Conservation (phyloP, 2,329 filamentous ascomycete genomes). For the Mariannaea sp. region DNA sequence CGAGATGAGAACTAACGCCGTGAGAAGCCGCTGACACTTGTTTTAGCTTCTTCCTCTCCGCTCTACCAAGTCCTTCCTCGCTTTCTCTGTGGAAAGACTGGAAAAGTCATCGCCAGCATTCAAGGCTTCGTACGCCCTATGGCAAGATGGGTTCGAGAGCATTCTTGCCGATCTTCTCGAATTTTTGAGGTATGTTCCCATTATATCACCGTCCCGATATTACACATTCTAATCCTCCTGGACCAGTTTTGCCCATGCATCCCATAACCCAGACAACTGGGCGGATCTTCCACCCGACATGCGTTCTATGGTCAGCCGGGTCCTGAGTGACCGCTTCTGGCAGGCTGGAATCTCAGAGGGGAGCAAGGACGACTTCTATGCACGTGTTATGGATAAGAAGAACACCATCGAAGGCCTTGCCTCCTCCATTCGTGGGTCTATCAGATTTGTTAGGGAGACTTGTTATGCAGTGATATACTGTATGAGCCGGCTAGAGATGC, state of each 20-base stretch:
- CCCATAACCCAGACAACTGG: slow-evolving; percentile 89
- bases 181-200: slow-evolving; percentile 67
- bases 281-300: slow-evolving; percentile 74
- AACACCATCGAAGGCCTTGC: slow-evolving; percentile 90
- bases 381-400: slow-evolving; percentile 86
- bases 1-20: neutral
- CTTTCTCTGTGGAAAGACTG: slow-evolving; percentile 87
- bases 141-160: slow-evolving; percentile 79
- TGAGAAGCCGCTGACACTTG: slow-evolving; percentile 16
- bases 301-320: slow-evolving; percentile 75
- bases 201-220: neutral
- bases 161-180: slow-evolving; percentile 87
- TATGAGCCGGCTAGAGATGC: slow-evolving; percentile 82
- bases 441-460: slow-evolving; percentile 88
- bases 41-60: slow-evolving; percentile 75
- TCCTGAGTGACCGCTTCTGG: slow-evolving; percentile 96
- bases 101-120: slow-evolving; percentile 75
- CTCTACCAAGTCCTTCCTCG: slow-evolving; percentile 88
- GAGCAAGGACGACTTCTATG: slow-evolving; percentile 96
- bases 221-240: slow-evolving; percentile 7
- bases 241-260: slow-evolving; percentile 80
- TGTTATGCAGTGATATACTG: slow-evolving; percentile 95
- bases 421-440: slow-evolving; percentile 86
- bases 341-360: slow-evolving; percentile 96
- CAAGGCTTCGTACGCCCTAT: slow-evolving; percentile 77